Evolutionary conservation across 73 alveolate species (phyloP), one percentile per base, ranked within the genome.

Genomic region (Paramecium primaurelia): DNA sequence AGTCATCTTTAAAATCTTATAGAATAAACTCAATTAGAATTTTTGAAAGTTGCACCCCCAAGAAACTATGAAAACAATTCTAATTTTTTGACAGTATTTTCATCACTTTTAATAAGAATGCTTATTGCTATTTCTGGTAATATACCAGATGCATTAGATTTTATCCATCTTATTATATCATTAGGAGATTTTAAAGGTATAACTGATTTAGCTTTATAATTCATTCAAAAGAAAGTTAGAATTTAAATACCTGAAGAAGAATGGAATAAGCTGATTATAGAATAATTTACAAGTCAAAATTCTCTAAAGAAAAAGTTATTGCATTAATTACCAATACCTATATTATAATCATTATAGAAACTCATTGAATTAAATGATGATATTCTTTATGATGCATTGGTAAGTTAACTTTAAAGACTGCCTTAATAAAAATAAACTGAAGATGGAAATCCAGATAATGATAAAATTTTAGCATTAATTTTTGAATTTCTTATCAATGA

Each of bases 41-140:
- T 80, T 38, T 26, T 45, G 44, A 80, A 44, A 80, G 91, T 80
- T 9, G 44, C 37, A n/a, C 75, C 91, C 5, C 91, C 91, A 6
- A 45, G 91, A 80, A 80, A 80, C 9, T 80, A 80, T 14, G 91
- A 80, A 80, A 80, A 80, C 45, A 80, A 80, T 49, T 40, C 47
- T 5, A 80, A 80, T 80, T 80, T 80, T 77, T 45, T 80, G 14
- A 26, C 71, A 10, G 58, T 64, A 32, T 47, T 80, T 14, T 20
- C 47, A 26, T 11, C 60, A 34, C 34, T 37, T 9, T 18, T 73
- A 36, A n/a, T 73, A 38, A 37, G 37, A 73, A 38, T 73, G 59
- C 34, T 73, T 14, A 20, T 37, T 37, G 59, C 58, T 36, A 25
- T 73, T 0, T 36, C 40, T 37, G 58, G 59, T 2, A 37, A 14